These are phyloP conservation scores for Mycogone perniciosa DNA, from an alignment of 2,329 filamentous ascomycete genomes.

Conservation along the genomic window DNA sequence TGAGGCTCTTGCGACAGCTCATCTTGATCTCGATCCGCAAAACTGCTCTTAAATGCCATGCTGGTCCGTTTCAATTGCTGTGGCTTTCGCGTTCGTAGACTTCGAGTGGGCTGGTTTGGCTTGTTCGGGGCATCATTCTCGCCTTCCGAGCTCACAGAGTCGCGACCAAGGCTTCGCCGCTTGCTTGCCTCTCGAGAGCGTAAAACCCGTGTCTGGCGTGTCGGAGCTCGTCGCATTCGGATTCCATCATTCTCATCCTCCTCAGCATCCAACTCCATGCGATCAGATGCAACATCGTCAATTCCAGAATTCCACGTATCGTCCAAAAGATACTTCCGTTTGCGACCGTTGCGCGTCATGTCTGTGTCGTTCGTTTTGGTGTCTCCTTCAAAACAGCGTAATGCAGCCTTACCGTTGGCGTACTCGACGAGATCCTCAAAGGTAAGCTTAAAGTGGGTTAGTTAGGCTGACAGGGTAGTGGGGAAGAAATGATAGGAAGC, in stretches of 20 bases:
- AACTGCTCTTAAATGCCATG: constrained; percentile 20
- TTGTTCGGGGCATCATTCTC: constrained; percentile 10
- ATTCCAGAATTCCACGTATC: constrained; percentile 25
- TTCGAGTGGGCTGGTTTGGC: constrained; percentile 11
- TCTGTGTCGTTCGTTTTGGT: not conserved
- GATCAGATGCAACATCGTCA: constrained; percentile 19
- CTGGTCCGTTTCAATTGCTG: constrained; percentile 21
- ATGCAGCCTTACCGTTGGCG: constrained; percentile 27
- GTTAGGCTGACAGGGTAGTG: not conserved
- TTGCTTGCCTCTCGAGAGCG: constrained; percentile 22
- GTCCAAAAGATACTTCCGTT: constrained; percentile 26
- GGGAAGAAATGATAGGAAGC: not conserved
- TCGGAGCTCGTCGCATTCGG: constrained; percentile 4
- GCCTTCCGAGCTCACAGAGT: constrained; percentile 11
- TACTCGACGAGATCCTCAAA: constrained; percentile 24
- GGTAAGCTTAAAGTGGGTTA: constrained; percentile 22
- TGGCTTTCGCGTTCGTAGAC: constrained; percentile 21
- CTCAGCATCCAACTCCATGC: constrained; percentile 23
- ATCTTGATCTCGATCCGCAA: constrained; percentile 23
- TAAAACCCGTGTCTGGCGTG: constrained; percentile 13
- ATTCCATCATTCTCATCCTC: constrained; percentile 17
- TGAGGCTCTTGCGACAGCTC: constrained; percentile 27
- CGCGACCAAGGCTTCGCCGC: constrained; percentile 7
- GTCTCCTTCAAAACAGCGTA: constrained; percentile 17
- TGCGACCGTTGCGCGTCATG: constrained; percentile 18